Base-by-base conservation (phyloP, 257 asterid species). In the Leptodermis oblonga region DNA sequence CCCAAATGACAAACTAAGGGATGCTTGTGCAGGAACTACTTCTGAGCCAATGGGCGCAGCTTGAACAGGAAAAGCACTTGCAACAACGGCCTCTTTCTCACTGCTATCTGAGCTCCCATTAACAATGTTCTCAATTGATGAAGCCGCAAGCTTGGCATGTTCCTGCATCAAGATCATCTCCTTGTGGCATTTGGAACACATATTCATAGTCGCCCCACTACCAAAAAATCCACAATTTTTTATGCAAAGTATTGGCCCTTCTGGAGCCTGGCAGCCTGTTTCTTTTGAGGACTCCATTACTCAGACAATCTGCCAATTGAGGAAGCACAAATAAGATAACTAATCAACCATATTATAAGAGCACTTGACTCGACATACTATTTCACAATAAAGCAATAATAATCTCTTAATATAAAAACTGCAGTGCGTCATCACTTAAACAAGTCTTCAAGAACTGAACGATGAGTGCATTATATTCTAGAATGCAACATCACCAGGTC, bases 101-200 rank as follows among this genome's bases (percentile, higher is more conserved):
- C 15, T 46, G 65, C 62, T 30, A 48, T 42, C 33, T 36, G 77
- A 49, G 62, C 75, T 36, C 4, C 82, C 76, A 69, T 64, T 78
- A 36, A 78, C 79, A 65, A 78, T 48, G 43, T 69, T 78, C 68
- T 73, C 75, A 30, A 70, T 62, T 43, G 83, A 71, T n/a, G 74
- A 52, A 15, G 72, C 78, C 20, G 80, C 80, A 62, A 75, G 74
- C 54, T 75, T 71, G 31, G 79, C 70, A 5, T 73, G 82, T 26
- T 75, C 78, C 53, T 75, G 75, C 67, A 75, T 75, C 74, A 78
- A 42, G 22, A 67, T 71, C 67, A 65, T 48, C 20, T 75, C 83
- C 67, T 75, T 75, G 80, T 75, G 78, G 73, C 80, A 79, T 62
- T 79, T 79, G 22, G 80, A 75, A 37, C 83, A 79, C 83, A 79